These are phyloP conservation scores for Ophiostoma himal-ulmi DNA, from an alignment of 2,329 filamentous ascomycete genomes.

Conservation along the genomic window DNA sequence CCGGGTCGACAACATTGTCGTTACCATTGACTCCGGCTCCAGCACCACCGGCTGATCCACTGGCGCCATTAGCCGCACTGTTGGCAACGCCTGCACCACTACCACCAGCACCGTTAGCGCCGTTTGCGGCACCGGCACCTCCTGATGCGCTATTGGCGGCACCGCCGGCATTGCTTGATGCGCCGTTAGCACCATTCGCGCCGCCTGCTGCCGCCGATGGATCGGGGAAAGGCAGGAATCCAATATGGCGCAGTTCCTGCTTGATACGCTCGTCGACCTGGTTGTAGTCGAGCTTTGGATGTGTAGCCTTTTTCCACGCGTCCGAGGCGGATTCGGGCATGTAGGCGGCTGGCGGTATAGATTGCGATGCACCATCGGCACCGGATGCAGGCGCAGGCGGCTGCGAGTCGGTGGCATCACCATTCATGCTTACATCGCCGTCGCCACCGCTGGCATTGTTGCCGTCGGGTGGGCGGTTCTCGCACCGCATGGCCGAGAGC, in stretches of 20 bases:
- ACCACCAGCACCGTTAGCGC: constrained; percentile 16
- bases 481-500: constrained; percentile 73
- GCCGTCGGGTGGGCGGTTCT: constrained; percentile 49
- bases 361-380: constrained; percentile 29
- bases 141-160: not conserved
- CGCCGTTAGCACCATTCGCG: constrained; percentile 22
- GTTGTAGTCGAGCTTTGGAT: constrained; percentile 72
- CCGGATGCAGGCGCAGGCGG: not conserved
- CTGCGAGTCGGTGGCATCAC: constrained; percentile 40
- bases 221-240: constrained; percentile 60
- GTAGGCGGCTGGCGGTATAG: constrained; percentile 63
- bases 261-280: constrained; percentile 87
- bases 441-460: constrained; percentile 41
- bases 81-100: constrained; percentile 26
- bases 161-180: constrained; percentile 27
- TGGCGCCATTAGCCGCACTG: constrained; percentile 22
- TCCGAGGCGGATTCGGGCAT: constrained; percentile 73
- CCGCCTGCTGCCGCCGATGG: constrained; percentile 23
- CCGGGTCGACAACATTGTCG: constrained; percentile 12
- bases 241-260: constrained; percentile 84
- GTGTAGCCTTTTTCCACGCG: constrained; percentile 70
- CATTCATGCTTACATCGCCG: constrained; percentile 51
- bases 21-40: not conserved
- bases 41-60: not conserved
- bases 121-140: not conserved